These are phyloP conservation scores for Candida chauliodis DNA, from an alignment of 805 yeast species.

Conservation along the genomic window DNA sequence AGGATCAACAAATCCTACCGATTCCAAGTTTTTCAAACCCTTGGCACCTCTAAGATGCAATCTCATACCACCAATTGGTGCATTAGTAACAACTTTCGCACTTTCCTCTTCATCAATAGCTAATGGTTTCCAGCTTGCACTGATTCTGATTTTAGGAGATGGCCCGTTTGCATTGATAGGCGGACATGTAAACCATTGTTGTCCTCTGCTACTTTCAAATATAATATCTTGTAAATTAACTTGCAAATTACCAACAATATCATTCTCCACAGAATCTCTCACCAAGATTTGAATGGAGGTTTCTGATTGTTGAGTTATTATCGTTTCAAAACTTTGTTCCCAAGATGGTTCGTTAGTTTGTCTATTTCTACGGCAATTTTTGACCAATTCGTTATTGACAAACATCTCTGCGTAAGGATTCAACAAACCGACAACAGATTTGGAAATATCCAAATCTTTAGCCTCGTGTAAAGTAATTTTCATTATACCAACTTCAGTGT, in stretches of 20 bases:
- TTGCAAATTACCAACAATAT: conserved; percentile 50
- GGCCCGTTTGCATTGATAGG: conserved; percentile 44
- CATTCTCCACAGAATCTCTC: conserved; percentile 57
- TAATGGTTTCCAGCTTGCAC: conserved; percentile 70
- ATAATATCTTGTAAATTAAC: conserved; percentile 53
- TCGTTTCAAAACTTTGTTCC: conserved; percentile 59
- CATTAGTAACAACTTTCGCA: conserved; percentile 41
- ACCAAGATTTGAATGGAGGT: conserved; percentile 55
- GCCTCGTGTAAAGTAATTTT: conserved; percentile 62
- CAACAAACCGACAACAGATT: conserved; percentile 49
- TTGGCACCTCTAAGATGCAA: conserved; percentile 53
- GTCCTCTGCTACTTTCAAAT: conserved; percentile 47
- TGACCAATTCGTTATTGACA: conserved; percentile 53
- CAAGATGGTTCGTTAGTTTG: conserved; percentile 72
- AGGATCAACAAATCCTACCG: conserved; percentile 74
- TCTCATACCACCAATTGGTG: conserved; percentile 67
- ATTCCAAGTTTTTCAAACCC: conserved; percentile 54
- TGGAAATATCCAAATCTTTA: conserved; percentile 49
- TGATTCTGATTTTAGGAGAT: conserved; percentile 42
- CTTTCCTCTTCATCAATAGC: conserved; percentile 48
- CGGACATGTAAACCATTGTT: conserved; percentile 50
- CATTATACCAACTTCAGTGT: conserved; percentile 71
- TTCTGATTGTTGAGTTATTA: conserved; percentile 57
- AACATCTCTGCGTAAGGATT: conserved; percentile 69
- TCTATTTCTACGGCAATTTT: conserved; percentile 57